A percentile compares a stretch with the other conserved stretches of the same genome.
These are phyloP conservation scores for Fusarium sublunatum DNA, from an alignment of 2,329 filamentous ascomycete species.

Conservation along the genomic window DNA sequence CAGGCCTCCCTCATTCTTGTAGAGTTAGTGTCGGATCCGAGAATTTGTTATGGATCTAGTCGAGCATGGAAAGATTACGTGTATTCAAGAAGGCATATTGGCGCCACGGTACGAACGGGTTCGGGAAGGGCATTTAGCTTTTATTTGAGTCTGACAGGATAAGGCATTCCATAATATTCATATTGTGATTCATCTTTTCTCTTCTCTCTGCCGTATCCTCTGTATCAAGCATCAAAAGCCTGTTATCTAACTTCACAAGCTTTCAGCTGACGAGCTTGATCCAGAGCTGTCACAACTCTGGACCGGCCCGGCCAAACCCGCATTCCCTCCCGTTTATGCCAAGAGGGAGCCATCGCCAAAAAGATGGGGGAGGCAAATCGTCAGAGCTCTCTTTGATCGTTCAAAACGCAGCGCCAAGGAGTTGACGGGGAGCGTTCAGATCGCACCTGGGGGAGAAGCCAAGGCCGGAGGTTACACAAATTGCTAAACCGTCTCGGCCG, in stretches of 20 bases:
- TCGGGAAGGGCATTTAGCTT: conserved; percentile 17
- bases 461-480: conserved; percentile 31
- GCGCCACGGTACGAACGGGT: conserved; percentile 13
- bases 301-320: conserved; percentile 1
- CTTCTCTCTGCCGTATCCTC: conserved; percentile 2
- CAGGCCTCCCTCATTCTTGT: background rate
- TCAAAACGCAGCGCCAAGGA: conserved; percentile 49
- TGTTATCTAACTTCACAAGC: background rate
- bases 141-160: conserved; percentile 12
- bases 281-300: conserved; percentile 24
- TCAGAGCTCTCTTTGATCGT: conserved; percentile 68
- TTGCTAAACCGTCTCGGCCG: conserved; percentile 47
- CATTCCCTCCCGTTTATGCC: background rate
- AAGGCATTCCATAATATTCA: conserved; percentile 33
- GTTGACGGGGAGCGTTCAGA: conserved; percentile 49
- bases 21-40: background rate
- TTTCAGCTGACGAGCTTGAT: conserved; percentile 6
- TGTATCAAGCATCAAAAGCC: background rate
- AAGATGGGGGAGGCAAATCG: conserved; percentile 36
- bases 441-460: conserved; percentile 47
- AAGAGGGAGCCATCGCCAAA: background rate
- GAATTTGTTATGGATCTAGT: conserved; percentile 1
- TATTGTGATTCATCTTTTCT: conserved; percentile 23
- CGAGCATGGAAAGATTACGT: conserved; percentile 8
- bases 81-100: conserved; percentile 19